Percentiles rank a stretch among this genome's conserved stretches.
These are phyloP conservation scores for Lipomyces yamadae DNA, from an alignment of 805 yeast genomes.

Conservation along the genomic window DNA sequence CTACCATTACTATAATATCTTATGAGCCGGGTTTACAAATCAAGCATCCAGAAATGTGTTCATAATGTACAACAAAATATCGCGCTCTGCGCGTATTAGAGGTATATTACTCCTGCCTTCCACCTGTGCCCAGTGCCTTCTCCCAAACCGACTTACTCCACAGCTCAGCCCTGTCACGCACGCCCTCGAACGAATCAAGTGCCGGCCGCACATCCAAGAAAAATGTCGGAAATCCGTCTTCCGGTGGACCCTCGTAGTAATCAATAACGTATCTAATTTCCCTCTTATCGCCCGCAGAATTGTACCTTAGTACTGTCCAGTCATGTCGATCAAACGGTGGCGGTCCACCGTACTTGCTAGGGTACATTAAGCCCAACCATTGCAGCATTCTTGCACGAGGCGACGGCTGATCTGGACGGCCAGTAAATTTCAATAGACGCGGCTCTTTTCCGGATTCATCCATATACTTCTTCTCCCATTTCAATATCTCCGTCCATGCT, in stretches of 20 bases:
- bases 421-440: conserved; percentile 82
- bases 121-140: conserved; percentile 66
- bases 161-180: conserved; percentile 67
- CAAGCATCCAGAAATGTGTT: background rate
- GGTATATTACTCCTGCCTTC: conserved; percentile 13
- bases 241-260: conserved; percentile 93
- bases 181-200: conserved; percentile 67
- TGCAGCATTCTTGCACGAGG: conserved; percentile 83
- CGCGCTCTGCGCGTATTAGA: background rate
- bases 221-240: conserved; percentile 87
- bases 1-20: background rate
- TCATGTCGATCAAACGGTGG: conserved; percentile 99
- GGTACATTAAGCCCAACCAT: conserved; percentile 69
- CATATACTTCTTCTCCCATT: conserved; percentile 85
- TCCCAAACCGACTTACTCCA: conserved; percentile 72
- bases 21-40: background rate
- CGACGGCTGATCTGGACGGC: conserved; percentile 83
- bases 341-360: conserved; percentile 69
- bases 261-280: conserved; percentile 91
- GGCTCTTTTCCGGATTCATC: conserved; percentile 63
- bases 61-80: background rate
- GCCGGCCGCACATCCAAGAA: conserved; percentile 96
- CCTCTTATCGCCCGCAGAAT: conserved; percentile 47
- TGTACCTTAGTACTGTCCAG: conserved; percentile 86
- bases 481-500: conserved; percentile 92